Evolutionary conservation across 2,329 filamentous ascomycete genomes (phyloP).

Genomic region (Bipolaris oryzae): DNA sequence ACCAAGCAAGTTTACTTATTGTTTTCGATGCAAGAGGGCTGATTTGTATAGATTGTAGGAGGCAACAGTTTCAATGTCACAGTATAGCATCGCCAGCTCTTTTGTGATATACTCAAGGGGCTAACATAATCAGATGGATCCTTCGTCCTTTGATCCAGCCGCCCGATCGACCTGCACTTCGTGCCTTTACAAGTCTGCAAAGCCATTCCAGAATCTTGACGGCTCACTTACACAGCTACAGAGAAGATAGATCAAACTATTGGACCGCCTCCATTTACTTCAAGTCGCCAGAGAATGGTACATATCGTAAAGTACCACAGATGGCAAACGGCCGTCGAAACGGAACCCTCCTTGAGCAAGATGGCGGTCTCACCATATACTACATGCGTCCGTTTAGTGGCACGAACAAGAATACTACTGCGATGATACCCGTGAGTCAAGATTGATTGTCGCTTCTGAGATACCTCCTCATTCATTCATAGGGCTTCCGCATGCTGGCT

Average conservation of each 20-base stretch:
- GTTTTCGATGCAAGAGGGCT: neutral
- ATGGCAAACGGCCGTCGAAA: conserved; percentile 29
- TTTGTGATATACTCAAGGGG: neutral
- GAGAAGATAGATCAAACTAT: conserved; percentile 27
- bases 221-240: neutral
- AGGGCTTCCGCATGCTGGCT: conserved; percentile 56
- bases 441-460: neutral
- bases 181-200: conserved; percentile 29
- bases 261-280: conserved; percentile 43
- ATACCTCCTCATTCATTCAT: conserved; percentile 10
- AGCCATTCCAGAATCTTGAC: neutral
- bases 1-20: conserved; percentile 12
- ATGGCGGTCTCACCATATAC: conserved; percentile 41
- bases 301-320: conserved; percentile 39
- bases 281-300: conserved; percentile 34
- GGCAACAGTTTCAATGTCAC: conserved; percentile 35
- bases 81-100: conserved; percentile 18
- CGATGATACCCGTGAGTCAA: conserved; percentile 35
- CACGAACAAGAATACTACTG: conserved; percentile 29
- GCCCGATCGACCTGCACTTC: conserved; percentile 35
- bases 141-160: neutral
- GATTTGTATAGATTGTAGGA: conserved; percentile 32
- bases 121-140: neutral
- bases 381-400: conserved; percentile 42
- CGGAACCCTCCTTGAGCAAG: conserved; percentile 19